Base-by-base conservation (phyloP, 345 rosid species). In the Sonneratia caseolaris region DNA sequence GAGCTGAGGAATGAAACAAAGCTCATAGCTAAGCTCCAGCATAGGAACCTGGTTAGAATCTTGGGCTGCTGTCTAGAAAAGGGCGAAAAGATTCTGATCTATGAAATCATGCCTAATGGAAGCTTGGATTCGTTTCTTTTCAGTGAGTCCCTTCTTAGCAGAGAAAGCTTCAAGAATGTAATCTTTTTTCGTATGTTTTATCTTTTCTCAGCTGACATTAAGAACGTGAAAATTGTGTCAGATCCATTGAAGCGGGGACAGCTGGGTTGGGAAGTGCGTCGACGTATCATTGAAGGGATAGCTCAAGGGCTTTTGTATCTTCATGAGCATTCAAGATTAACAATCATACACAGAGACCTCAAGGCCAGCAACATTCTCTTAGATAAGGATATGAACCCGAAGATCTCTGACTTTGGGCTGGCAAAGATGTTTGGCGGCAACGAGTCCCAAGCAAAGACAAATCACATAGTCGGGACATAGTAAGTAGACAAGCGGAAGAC, bases 221-320 rank as follows among this genome's bases (percentile, higher is more conserved):
- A 0, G 32, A 27, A 27, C 32, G 32, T 27, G 32, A 27, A 56
- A 12, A 22, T 55, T 22, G 35, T 68, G 22, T 32, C 51, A 42
- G 27, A 0, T 66, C 37, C 42, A 27, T 40, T 9, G 5, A 62
- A 35, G 19, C 37, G 5, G 66, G 66, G 66, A 0, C 19, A 64
- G 19, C 32, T 79, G 11, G 79, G 64, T 13, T 86, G 83, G 83
- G 57, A 35, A 43, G 70, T 15, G 73, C 73, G 83, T 13, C 37
- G 70, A 22, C 5, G 67, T 64, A 81, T 86, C 51, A 69, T 84
- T 15, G 76, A 71, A 40, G 88, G 88, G 21, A 81, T 84, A 68
- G 88, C 90, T 37, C 67, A 77, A 73, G 86, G 90, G 65, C 82
- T 82, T 68, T 72, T 84, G 36, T 84, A 86, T 74, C 85, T 84